Conservation (phyloP, 148 eudicot genomes). For the Nepenthes mirabilis region DNA sequence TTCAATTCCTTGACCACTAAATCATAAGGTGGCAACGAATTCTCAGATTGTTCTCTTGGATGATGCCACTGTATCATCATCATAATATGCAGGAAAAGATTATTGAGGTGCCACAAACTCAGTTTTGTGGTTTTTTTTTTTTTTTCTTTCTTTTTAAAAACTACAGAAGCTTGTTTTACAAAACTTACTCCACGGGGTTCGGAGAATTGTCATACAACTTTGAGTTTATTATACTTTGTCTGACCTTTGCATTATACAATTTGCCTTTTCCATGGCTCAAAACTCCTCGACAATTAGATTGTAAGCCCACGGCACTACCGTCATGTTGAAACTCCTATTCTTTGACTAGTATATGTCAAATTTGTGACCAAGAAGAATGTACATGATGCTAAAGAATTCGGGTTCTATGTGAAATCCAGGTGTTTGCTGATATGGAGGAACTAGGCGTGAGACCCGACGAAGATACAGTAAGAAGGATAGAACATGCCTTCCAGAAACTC, state of each 20-base stretch:
- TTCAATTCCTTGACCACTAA: too few relatives aligned
- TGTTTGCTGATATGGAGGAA: constrained; percentile 96
- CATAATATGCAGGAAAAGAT: constrained; percentile 48
- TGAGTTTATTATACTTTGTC: too few relatives aligned
- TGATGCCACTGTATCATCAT: constrained; percentile 78
- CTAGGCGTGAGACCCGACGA: constrained; percentile 82
- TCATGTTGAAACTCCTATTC: too few relatives aligned
- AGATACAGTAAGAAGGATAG: constrained; percentile 69
- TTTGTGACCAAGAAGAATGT: not conserved
- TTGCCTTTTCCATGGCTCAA: too few relatives aligned
- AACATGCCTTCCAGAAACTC: constrained; percentile 46
- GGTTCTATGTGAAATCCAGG: constrained; percentile 26
- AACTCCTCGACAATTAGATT: too few relatives aligned
- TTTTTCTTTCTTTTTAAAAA: too few relatives aligned
- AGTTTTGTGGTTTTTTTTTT: not conserved
- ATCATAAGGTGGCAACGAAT: too few relatives aligned
- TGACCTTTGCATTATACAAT: too few relatives aligned
- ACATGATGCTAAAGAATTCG: constrained; percentile 3
- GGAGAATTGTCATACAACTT: not conserved
- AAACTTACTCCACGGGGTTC: too few relatives aligned
- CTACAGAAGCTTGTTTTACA: too few relatives aligned
- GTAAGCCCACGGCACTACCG: too few relatives aligned
- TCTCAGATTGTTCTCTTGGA: constrained; percentile 51
- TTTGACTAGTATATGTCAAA: too few relatives aligned
- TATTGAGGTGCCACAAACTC: constrained; percentile 48